Evolutionary conservation across 192 early-diverging fungal species (phyloP), one percentile per base, ranked within the genome.

Genomic region (Umbelopsis sp.): DNA sequence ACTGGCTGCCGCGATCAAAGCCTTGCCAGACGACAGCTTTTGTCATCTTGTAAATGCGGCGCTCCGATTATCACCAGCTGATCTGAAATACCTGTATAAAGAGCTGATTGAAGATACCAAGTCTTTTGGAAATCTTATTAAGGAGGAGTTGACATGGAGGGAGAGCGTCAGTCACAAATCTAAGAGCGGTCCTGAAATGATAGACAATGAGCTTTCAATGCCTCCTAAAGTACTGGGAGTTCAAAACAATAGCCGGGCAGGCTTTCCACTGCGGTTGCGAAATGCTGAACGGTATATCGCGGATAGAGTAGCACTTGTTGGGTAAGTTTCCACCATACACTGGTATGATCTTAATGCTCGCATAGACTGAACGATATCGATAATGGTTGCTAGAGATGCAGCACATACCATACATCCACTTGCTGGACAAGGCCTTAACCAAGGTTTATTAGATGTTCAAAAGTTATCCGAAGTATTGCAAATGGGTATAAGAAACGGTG

Each of bases 351-450:
- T 20, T 24, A 22, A 34, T 22, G 21, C 25, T 22, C 50, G 10
- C 20, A 65, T 14, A 26, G 22, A 65, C 0, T 73, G 8, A 25
- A 29, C 21, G 34, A 36, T 51, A 52, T 10, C 34, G 41, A 1
- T 29, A 2, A 2, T 56, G 21, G 36, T 5, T 59, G 36, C 29
- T 73, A 92, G 91, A 7, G 97, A 99, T 78, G 95, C 97, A 22
- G 97, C 96, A 22, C 97, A 99, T 78, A 88, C 93, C 1, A 90
- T 97, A 51, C 96, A 99, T 74, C 97, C 97, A 36, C 85, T 98
- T 68, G 97, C 96, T 10, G 97, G 97, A 6, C 97, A 97, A 81
- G 97, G 97, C 12, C 82, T 99, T 29, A 99, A 99, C 80, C 88
- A 97, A 77, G 97, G 96, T 2, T 74, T 99, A 4, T 84, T 88